Base-by-base conservation (phyloP, 768 basidiomycete genomes). In the Leucocoprinus birnbaumii region DNA sequence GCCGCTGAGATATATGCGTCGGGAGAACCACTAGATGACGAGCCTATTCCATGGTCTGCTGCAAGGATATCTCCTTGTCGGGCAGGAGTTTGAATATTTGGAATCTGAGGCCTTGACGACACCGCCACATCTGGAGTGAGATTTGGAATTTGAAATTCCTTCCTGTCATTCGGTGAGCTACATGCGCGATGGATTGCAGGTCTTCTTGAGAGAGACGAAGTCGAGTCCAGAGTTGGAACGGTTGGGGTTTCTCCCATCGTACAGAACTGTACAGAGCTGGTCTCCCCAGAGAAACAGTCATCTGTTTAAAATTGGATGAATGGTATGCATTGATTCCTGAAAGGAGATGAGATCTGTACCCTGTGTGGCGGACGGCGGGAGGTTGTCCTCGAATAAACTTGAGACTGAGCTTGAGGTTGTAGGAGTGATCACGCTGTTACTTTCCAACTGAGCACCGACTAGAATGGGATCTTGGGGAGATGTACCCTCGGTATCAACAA, bases 231-330 rank as follows among this genome's bases (percentile, higher is more conserved):
- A 16, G 11, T 40, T 16, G n/a, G 18, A n/a, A 26, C 16, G 21
- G 10, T 26, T 18, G 46, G 34, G 19, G 25, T 31, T 35, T 52
- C 38, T 41, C 24, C 19, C 35, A n/a, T n/a, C n/a, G 18, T 5
- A 27, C 27, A 55, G 22, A 14, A 22, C 53, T 53, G n/a, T 51
- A 62, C 59, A 56, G 58, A 26, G 35, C 40, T 51, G 40, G 58
- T 48, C 56, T 58, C 51, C 38, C 57, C 50, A 51, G 49, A 44
- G 21, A 8, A 25, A 31, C 26, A 51, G 55, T 44, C 34, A 9
- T 53, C 57, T 43, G 37, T 53, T 37, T 41, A 27, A n/a, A 8
- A 24, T 21, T 26, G 37, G n/a, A 19, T 58, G 49, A 14, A 41
- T 35, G 38, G 22, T 11, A 52, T 51, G 14, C 42, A 43, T 27